Evolutionary conservation across 306 rosid species (phyloP), one percentile per base, ranked within the genome.

Genomic region (Dicorynia guianensis): DNA sequence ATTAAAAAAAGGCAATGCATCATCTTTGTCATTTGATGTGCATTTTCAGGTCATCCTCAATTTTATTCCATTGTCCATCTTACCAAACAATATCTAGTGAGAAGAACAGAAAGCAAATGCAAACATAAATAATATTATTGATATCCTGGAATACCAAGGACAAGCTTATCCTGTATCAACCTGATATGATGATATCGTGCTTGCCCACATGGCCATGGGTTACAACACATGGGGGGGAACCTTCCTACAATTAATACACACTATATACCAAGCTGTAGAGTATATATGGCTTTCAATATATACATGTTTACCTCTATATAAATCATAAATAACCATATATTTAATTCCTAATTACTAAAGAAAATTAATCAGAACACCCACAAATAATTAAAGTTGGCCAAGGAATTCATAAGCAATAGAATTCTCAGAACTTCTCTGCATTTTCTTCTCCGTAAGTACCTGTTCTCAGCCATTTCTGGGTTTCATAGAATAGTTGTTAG

Each of bases 331-430:
- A 63, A 69, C 74, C 74, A 65, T 17, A 64, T 13, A 76, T 65
- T 77, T 86, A 86, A 79, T 80, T 81, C 82, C 87, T 85, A 80
- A n/a, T 72, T 75, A 73, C 78, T 80, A 84, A 84, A 80, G 83
- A 84, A n/a, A n/a, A 84, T 80, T 36, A 56, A 71, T 25, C 2
- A 1, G 30, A 25, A 25, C 30, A 77, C 67, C 53, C 59, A 69
- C 12, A 56, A 13, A 18, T 81, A 8, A 77, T 50, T 20, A 66
- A 71, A 62, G 77, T 49, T 69, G 67, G 67, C 17, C 46, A 61
- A 44, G 43, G 61, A 76, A 46, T 38, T 73, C 30, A 25, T 25
- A 30, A 78, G 76, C 77, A 70, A 56, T 82, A 56, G 76, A 67
- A 36, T 57, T 76, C 82, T 61, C 66, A 80, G 40, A 68, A 54